A percentile compares a stretch with the other conserved stretches of the same genome.
Evolutionary conservation across 345 rosid species (phyloP).

Genomic region (Erodium maritimum): DNA sequence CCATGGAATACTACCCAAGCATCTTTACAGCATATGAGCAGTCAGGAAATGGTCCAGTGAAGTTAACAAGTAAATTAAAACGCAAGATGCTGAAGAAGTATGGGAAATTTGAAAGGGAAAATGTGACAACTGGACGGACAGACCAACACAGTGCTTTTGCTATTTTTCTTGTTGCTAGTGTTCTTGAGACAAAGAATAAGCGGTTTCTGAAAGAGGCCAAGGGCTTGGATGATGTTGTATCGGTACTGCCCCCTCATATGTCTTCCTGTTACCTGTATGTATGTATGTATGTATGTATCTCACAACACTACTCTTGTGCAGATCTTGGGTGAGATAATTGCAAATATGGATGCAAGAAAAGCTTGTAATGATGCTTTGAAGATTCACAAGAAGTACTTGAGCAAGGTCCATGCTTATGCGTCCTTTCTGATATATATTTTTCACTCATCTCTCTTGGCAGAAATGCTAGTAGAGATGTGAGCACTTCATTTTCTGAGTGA

Average conservation of each 20-base stretch:
- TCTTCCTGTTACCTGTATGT: neutral
- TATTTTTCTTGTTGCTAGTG: slow-evolving; percentile 77
- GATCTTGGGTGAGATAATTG: slow-evolving; percentile 69
- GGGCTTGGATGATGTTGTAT: slow-evolving; percentile 82
- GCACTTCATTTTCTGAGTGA: no score
- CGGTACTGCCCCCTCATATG: slow-evolving; percentile 34
- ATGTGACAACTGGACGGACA: slow-evolving; percentile 33
- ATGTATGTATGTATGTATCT: slow-evolving; percentile 3
- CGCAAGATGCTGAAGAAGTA: slow-evolving; percentile 56
- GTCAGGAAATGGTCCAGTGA: slow-evolving; percentile 14
- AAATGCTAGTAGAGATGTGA: no score
- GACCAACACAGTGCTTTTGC: slow-evolving; percentile 52
- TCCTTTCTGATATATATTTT: no score
- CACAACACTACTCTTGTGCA: slow-evolving; percentile 13
- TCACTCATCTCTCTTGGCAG: no score
- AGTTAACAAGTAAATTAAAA: slow-evolving; percentile 14
- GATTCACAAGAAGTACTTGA: slow-evolving; percentile 67
- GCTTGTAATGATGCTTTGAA: slow-evolving; percentile 72
- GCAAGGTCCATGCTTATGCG: slow-evolving; percentile 41
- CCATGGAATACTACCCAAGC: slow-evolving; percentile 91
- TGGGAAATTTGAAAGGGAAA: slow-evolving; percentile 72
- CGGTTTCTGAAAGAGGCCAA: slow-evolving; percentile 72
- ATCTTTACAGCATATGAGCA: slow-evolving; percentile 53
- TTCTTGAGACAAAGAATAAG: slow-evolving; percentile 82
- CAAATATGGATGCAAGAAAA: slow-evolving; percentile 71